Base-by-base conservation (phyloP, 805 yeast species). In the Saturnispora galanensis region DNA sequence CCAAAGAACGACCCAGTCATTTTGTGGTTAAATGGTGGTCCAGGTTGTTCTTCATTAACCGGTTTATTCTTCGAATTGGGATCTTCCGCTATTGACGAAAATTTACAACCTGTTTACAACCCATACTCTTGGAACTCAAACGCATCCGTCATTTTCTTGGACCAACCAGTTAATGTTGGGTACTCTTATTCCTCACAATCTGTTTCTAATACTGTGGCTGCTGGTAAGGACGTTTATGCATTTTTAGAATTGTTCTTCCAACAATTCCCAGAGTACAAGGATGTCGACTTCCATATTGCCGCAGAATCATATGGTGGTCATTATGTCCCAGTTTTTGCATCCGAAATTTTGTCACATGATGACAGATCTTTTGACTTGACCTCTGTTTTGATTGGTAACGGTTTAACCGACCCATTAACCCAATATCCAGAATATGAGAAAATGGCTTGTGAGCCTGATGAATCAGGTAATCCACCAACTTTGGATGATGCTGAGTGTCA, bases 151-250 rank as follows among this genome's bases (percentile, higher is more conserved):
- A 82, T 90, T 50, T 90, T 83, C 68, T 72, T 90, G 49, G 97
- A 90, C 62, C 97, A 90, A 64, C 97, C 97, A 4, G 84, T 89
- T 37, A 84, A 84, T 44, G 96, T 85, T 31, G 97, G 97, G 13
- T 90, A 77, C 65, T 87, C 96, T 0, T 81, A 83, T 62, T 85
- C 95, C 18, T 72, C 79, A 10, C 62, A 62, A 32, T 65, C 70
- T 21, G 81, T 88, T 26, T 64, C 80, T 30, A 74, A 76, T 55
- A 81, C 96, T 5, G 78, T 76, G 41, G 79, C 88, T 39, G 97
- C 97, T 30, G 95, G 87, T 34, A 74, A 75, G 57, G 97, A 90
- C 58, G 94, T 88, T 15, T 85, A 77, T 56, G 81, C 87, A 1
- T 88, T 93, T 60, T 69, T 90, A 58, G 81, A 80, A 54, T 68